Base-by-base conservation (phyloP, 164 flowering plant genomes). In the Vitis labrusca region DNA sequence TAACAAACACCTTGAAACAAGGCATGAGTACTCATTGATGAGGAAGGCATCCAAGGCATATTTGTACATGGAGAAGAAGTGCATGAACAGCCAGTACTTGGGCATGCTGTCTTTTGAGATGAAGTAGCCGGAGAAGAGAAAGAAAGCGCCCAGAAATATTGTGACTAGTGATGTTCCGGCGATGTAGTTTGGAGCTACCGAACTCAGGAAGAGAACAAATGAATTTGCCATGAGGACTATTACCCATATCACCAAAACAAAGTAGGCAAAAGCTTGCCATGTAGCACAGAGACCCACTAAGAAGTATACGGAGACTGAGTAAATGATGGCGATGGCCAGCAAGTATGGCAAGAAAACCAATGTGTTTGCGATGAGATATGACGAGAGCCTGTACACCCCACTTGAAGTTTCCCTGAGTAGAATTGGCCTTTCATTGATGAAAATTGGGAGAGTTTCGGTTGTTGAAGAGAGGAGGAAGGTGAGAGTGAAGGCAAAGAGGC, bases 111-210 rank as follows among this genome's bases (percentile, higher is more conserved):
- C 86, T 50, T 84, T 71, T 1, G 95, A 85, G 19, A 96, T 92
- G 84, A 96, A 96, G 79, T 93, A 93, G 17, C 99, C 99, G 10
- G 99, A 96, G 82, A 96, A 96, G 61, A 96, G 91, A 61, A 96
- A 96, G 78, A 92, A 96, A 0, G 81, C 90, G 1, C 85, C 98
- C 0, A 93, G 85, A 61, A 84, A 78, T 8, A 86, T 64, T 1
- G 97, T 87, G 44, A 93, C 86, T 0, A 92, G 82, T 2, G 98
- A 89, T 0, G 95, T 90, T 2, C 99, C 98, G 5, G 98, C 84
- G 5, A 96, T 91, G 85, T 83, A 96, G 52, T 92, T 88, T 1
- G 98, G 98, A 0, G 97, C 92, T 12, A 96, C 61, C 11, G 99
- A 86, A 77, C 98, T 93, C 71, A 93, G 58, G 84, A 90, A 96